Conservation (phyloP, 441 rosid genomes). For the Viola pubescens region DNA sequence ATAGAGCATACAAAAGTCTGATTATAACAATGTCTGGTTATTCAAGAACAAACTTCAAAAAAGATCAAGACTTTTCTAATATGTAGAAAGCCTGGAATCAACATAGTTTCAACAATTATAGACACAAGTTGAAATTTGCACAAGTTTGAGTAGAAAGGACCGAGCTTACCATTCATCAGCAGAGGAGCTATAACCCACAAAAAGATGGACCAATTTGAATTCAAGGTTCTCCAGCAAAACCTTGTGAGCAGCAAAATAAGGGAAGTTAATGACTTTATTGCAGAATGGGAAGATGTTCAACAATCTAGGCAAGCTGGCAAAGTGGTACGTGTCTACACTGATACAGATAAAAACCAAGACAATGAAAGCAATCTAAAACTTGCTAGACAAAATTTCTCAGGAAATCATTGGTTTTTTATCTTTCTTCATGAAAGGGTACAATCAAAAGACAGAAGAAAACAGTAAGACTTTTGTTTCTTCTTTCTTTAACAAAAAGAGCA, state of each 20-base stretch:
- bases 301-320: conserved; percentile 9
- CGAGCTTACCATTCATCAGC: no score
- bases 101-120: no score
- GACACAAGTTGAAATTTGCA: no score
- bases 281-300: conserved; percentile 19
- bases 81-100: no score
- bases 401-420: conserved; percentile 30
- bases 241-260: conserved; percentile 13
- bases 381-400: conserved; percentile 21
- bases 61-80: no score
- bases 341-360: conserved; percentile 25
- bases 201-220: conserved; percentile 9
- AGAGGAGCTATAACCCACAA: conserved; percentile 27
- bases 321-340: conserved; percentile 17
- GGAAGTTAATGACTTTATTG: conserved; percentile 10
- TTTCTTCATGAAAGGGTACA: conserved; percentile 33
- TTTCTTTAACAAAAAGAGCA: conserved; percentile 22
- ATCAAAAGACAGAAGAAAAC: conserved; percentile 23
- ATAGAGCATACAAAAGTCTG: no score
- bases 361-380: conserved; percentile 28
- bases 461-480: conserved; percentile 20
- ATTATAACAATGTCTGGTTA: no score
- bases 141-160: no score
- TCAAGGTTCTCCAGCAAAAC: conserved; percentile 8
- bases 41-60: no score